These are phyloP conservation scores for Phytophthora melonis DNA, from an alignment of 352 stramenopile genomes.

Conservation along the genomic window DNA sequence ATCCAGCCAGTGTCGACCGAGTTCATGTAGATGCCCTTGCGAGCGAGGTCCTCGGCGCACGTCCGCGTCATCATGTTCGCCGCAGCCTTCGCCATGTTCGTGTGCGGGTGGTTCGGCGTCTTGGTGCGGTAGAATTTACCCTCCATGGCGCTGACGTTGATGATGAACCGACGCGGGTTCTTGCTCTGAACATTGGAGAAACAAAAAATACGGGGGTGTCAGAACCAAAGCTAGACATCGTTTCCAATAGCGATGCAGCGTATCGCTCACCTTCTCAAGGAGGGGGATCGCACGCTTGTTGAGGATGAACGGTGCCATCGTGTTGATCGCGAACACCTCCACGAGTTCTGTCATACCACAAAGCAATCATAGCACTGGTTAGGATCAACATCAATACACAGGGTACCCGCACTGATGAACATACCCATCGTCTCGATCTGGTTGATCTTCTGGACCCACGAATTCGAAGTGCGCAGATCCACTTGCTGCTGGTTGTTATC, in stretches of 20 bases:
- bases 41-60: slow-evolving; percentile 89
- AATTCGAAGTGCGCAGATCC: slow-evolving; percentile 93
- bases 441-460: slow-evolving; percentile 90
- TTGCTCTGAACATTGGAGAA: slow-evolving; percentile 42
- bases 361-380: slow-evolving; percentile 7
- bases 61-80: slow-evolving; percentile 97
- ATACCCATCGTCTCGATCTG: slow-evolving; percentile 78
- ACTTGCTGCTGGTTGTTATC: slow-evolving; percentile 95
- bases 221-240: slow-evolving; percentile 9
- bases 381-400: background rate
- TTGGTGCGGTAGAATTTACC: slow-evolving; percentile 97
- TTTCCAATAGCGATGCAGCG: background rate
- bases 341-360: slow-evolving; percentile 59
- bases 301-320: slow-evolving; percentile 95
- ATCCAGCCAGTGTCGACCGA: slow-evolving; percentile 97
- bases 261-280: slow-evolving; percentile 58
- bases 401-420: slow-evolving; percentile 9
- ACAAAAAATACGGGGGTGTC: slow-evolving; percentile 4
- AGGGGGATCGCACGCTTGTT: slow-evolving; percentile 85
- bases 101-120: slow-evolving; percentile 94
- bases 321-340: slow-evolving; percentile 93
- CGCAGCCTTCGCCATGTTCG: slow-evolving; percentile 97
- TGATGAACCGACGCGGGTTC: slow-evolving; percentile 78
- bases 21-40: slow-evolving; percentile 95
- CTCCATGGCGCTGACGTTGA: slow-evolving; percentile 97